Evolutionary conservation across 2,329 filamentous ascomycete genomes (phyloP), one percentile per base, ranked within the genome.

Genomic region (Trichoderma brevicompactum): DNA sequence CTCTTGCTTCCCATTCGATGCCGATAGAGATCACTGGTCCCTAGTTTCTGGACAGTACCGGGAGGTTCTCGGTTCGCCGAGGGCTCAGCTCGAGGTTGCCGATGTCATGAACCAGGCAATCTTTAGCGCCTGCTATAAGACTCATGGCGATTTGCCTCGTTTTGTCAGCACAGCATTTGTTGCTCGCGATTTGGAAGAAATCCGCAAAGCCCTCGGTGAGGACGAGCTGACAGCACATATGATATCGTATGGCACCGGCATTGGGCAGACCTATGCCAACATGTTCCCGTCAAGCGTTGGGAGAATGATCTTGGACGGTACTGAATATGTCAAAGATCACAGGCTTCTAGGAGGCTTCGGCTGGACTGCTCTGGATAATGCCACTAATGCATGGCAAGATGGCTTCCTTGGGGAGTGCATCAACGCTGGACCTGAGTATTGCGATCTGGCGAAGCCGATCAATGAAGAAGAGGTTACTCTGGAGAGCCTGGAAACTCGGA

Each of bases 391-490:
- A 1, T 84, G 80, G 79, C 75, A 74, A 28, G 81, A 84, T 64
- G 82, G 82, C 13, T 83, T 85, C 58, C 72, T 84, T 2, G 81
- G 81, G 23, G 81, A 83, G 67, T 85, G 82, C 50, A 49, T 84
- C 56, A 77, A 78, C 3, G 81, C 82, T 7, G 82, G 82, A 0
- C 79, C 80, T 1, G 70, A 79, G 3, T 69, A 81, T 65, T 84
- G 82, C 55, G 78, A 78, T 0, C 72, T 84, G 1, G 80, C 81
- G 8, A 77, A 73, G 64, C 71, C 77, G 1, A 69, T 65, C 5
- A 67, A 72, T 13, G 70, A 67, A 0, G 17, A 67, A 10, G 54
- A 71, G 4, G 75, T 81, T 15, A 77, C 76, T 0, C 69, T 82
- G 2, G 53, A 69, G 2, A 71, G 69, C 3, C 75, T 84, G 3